Conservation (phyloP, 2,329 filamentous ascomycete genomes). For the Tricladium varicosporioides region DNA sequence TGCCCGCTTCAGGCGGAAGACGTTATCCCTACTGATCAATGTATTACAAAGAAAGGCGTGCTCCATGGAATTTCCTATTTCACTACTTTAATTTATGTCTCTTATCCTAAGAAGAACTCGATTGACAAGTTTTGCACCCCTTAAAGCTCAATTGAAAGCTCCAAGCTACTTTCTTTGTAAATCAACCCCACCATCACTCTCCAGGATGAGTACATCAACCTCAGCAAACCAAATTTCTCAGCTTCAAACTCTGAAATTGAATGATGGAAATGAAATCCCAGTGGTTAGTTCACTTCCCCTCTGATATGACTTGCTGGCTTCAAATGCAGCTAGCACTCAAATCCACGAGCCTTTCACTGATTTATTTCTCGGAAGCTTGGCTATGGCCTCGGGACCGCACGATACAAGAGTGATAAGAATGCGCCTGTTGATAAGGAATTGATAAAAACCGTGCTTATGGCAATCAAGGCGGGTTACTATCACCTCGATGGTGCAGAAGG, state of each 20-base stretch:
- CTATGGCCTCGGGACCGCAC: constrained; percentile 71
- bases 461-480: constrained; percentile 67
- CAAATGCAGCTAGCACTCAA: no score
- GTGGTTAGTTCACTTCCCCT: constrained; percentile 45
- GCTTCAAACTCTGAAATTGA: constrained; percentile 65
- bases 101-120: constrained; percentile 3
- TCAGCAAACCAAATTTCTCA: constrained; percentile 34
- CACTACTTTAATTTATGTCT: constrained; percentile 9
- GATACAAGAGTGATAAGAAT: constrained; percentile 48
- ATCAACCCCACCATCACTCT: constrained; percentile 15
- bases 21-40: background rate
- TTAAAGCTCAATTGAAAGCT: background rate
- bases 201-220: constrained; percentile 43
- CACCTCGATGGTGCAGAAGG: constrained; percentile 76
- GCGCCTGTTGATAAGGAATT: constrained; percentile 50
- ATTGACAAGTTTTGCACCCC: background rate
- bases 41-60: background rate
- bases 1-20: background rate
- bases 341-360: background rate
- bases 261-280: constrained; percentile 71
- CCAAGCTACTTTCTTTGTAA: background rate
- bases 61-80: background rate
- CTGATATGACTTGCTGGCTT: no score
- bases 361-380: constrained; percentile 49
- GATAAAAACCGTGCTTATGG: constrained; percentile 52